Evolutionary conservation across 352 stramenopile species (phyloP).

Genomic region (Phytophthora citricola): DNA sequence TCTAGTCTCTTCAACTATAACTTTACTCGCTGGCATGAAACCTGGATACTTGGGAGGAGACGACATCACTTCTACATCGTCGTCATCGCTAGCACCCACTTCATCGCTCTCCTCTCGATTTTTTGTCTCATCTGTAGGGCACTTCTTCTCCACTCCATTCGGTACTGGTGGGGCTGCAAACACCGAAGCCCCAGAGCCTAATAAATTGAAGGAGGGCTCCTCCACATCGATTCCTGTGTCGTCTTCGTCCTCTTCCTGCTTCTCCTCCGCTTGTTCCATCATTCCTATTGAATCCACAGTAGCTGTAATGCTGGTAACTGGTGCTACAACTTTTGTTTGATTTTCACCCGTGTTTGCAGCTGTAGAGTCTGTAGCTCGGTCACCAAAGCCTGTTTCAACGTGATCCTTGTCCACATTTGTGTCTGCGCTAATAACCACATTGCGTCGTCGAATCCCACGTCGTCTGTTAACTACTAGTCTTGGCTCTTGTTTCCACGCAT

Average conservation of each 20-base stretch:
- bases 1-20: slow-evolving; percentile 23
- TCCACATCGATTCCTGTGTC: slow-evolving; percentile 34
- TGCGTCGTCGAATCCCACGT: slow-evolving; percentile 8
- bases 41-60: slow-evolving; percentile 15
- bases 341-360: not conserved
- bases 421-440: slow-evolving; percentile 2
- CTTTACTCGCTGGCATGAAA: slow-evolving; percentile 38
- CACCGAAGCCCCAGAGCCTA: slow-evolving; percentile 35
- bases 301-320: not conserved
- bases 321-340: not conserved
- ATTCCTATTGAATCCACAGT: slow-evolving; percentile 8
- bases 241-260: slow-evolving; percentile 31
- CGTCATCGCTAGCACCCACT: slow-evolving; percentile 13
- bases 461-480: slow-evolving; percentile 49
- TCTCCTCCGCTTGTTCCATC: slow-evolving; percentile 6
- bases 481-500: slow-evolving; percentile 40
- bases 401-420: slow-evolving; percentile 11
- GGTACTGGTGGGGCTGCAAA: slow-evolving; percentile 19
- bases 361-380: slow-evolving; percentile 5
- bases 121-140: slow-evolving; percentile 14
- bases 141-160: slow-evolving; percentile 3
- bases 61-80: slow-evolving; percentile 3
- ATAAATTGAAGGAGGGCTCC: slow-evolving; percentile 58
- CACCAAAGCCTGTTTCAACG: slow-evolving; percentile 7
- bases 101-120: slow-evolving; percentile 6